A percentile compares a stretch with the other conserved stretches of the same genome.
phyloP scores from a whole-genome alignment of 2,329 filamentous ascomycete species.

The Diplodia intermedia region DNA sequence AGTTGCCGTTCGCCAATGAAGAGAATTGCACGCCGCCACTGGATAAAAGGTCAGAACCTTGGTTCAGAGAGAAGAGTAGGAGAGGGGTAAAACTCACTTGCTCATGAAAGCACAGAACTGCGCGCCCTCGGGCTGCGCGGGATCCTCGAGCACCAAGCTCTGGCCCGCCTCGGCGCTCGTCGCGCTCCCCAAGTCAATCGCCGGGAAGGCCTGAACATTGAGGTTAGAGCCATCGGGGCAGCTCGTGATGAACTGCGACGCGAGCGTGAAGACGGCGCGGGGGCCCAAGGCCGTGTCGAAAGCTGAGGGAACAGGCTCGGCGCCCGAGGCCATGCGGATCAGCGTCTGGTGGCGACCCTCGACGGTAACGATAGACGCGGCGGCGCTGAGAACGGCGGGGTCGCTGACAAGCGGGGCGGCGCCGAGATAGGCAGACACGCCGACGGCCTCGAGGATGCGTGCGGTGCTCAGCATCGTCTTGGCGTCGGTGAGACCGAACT shows the following conservation, averaged over 20 bases:
- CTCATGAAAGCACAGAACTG: slow-evolving; percentile 72
- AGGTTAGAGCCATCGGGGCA: slow-evolving; percentile 71
- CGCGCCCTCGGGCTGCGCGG: slow-evolving; percentile 51
- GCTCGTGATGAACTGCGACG: slow-evolving; percentile 72
- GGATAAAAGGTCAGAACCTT: slow-evolving; percentile 37
- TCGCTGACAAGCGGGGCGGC: slow-evolving; percentile 70
- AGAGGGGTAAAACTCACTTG: slow-evolving; percentile 52
- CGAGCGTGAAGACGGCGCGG: slow-evolving; percentile 74
- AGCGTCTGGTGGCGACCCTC: slow-evolving; percentile 78
- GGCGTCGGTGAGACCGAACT: slow-evolving; percentile 72
- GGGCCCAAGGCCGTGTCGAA: slow-evolving; percentile 75
- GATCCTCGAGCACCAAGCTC: slow-evolving; percentile 49
- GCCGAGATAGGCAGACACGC: slow-evolving; percentile 75
- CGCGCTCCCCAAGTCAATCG: slow-evolving; percentile 52
- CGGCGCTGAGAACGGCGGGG: slow-evolving; percentile 67
- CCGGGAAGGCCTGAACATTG: slow-evolving; percentile 68
- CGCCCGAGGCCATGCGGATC: slow-evolving; percentile 66
- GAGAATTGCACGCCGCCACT: slow-evolving; percentile 58
- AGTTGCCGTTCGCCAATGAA: slow-evolving; percentile 62
- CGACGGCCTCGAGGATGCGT: slow-evolving; percentile 73
- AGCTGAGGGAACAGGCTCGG: slow-evolving; percentile 68
- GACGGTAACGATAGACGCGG: slow-evolving; percentile 74
- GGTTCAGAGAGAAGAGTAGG: slow-evolving; percentile 35
- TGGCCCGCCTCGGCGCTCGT: slow-evolving; percentile 38
- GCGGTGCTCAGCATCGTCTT: slow-evolving; percentile 71